Conservation (phyloP, 805 yeast species). For the Candida parachauliodes region DNA sequence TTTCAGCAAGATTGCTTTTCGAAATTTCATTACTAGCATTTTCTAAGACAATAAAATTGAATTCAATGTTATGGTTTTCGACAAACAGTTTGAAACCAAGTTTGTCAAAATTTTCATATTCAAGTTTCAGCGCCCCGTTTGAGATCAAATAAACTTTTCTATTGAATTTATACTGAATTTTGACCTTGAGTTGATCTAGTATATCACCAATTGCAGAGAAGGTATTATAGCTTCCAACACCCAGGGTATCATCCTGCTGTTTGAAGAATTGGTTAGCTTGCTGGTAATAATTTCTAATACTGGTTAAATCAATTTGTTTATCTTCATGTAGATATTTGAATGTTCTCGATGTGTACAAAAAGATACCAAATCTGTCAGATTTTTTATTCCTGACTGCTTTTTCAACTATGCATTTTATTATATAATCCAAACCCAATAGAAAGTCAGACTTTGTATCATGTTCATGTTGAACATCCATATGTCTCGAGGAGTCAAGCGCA, state of each 20-base stretch:
- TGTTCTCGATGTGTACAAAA: slow-evolving; percentile 14
- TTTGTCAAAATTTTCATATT: slow-evolving; percentile 9
- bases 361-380: slow-evolving; percentile 38
- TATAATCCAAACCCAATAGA: slow-evolving; percentile 35
- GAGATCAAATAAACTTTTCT: slow-evolving; percentile 38
- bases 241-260: background rate
- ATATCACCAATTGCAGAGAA: slow-evolving; percentile 4
- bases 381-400: slow-evolving; percentile 27
- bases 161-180: slow-evolving; percentile 23
- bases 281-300: slow-evolving; percentile 3
- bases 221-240: background rate
- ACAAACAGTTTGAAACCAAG: too few relatives aligned
- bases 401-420: slow-evolving; percentile 29
- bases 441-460: slow-evolving; percentile 37
- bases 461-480: slow-evolving; percentile 37
- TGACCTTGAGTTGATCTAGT: slow-evolving; percentile 9
- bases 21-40: background rate
- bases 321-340: slow-evolving; percentile 8
- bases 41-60: slow-evolving; percentile 1
- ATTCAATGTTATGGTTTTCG: slow-evolving; percentile 1
- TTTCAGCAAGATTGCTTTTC: background rate
- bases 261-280: background rate
- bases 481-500: slow-evolving; percentile 47
- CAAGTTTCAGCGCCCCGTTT: slow-evolving; percentile 10
- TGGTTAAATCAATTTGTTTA: slow-evolving; percentile 7